Evolutionary conservation across 2,329 filamentous ascomycete species (phyloP).

Genomic region (Botrytis porri): DNA sequence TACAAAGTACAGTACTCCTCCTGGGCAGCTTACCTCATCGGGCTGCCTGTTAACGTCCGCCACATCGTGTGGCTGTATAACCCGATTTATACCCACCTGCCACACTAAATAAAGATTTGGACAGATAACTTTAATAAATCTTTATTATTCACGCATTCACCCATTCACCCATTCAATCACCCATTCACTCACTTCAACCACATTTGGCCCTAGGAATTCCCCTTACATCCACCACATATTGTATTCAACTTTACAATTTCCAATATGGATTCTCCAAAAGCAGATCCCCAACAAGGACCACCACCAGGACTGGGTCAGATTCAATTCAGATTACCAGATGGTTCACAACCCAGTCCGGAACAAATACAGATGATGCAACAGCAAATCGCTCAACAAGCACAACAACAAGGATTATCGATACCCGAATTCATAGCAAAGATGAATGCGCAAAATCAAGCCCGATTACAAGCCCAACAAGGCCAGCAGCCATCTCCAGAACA

Average conservation of each 20-base stretch:
- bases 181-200: constrained; percentile 17
- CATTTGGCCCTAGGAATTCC: neutral
- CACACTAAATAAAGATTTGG: constrained; percentile 6
- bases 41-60: neutral
- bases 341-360: constrained; percentile 65
- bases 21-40: neutral
- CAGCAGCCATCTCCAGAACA: constrained; percentile 74
- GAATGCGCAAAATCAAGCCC: constrained; percentile 42
- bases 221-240: neutral
- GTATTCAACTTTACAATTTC: neutral
- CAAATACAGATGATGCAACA: constrained; percentile 83
- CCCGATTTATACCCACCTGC: neutral
- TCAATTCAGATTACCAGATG: constrained; percentile 30
- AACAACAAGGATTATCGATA: constrained; percentile 79
- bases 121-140: constrained; percentile 20
- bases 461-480: neutral
- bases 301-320: constrained; percentile 24
- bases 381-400: constrained; percentile 77
- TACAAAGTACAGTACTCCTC: too few species aligned
- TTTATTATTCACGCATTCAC: neutral
- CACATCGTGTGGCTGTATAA: constrained; percentile 1
- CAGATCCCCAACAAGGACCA: constrained; percentile 10
- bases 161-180: constrained; percentile 19
- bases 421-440: constrained; percentile 76
- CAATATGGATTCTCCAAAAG: constrained; percentile 8